Evolutionary conservation across 345 rosid species (phyloP), one percentile per base, ranked within the genome.

Genomic region (Murraya paniculata): DNA sequence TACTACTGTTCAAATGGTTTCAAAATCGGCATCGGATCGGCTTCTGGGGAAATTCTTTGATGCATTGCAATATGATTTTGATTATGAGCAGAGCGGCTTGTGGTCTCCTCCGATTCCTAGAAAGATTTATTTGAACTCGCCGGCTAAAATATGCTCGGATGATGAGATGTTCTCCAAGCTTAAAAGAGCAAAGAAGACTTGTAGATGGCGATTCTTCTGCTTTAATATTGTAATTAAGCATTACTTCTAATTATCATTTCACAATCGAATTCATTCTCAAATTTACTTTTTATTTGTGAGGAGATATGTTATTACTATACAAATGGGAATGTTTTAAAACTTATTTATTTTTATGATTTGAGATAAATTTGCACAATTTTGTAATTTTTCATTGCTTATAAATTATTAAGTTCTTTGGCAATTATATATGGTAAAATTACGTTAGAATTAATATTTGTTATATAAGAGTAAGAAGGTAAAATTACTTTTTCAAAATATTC

Each of bases 21-120:
- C 85, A 8, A 83, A 77, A 74, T 61, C 75, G 0, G 75, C 30
- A 35, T 83, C 82, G 0, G 86, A 86, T 22, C 53, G 82, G 55
- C 86, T 83, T 31, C 85, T 83, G 7, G 80, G 76, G 16, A 86
- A 86, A 72, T 86, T 81, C 82, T 78, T 79, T 24, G 86, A 86
- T 78, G 74, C 80, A 2, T 83, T 86, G 9, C 82, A 83, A 67
- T 86, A 83, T 56, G 86, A 77, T 57, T 86, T 86, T 38, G 82
- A 83, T 73, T 81, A 86, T 60, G 83, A 83, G 75, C 83, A 78
- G 59, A 86, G 88, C 72, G 74, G 86, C 10, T 21, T 86, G 27
- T 86, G 88, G 86, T 86, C 88, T 77, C 88, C 88, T 22, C 86
- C 79, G 1, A 36, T 80, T 31, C 27, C 38, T 48, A 67, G 79